Percentiles rank a stretch among this genome's conserved stretches.
Conservation (phyloP, 164 flowering plant genomes). For the Magnolia sinica region DNA sequence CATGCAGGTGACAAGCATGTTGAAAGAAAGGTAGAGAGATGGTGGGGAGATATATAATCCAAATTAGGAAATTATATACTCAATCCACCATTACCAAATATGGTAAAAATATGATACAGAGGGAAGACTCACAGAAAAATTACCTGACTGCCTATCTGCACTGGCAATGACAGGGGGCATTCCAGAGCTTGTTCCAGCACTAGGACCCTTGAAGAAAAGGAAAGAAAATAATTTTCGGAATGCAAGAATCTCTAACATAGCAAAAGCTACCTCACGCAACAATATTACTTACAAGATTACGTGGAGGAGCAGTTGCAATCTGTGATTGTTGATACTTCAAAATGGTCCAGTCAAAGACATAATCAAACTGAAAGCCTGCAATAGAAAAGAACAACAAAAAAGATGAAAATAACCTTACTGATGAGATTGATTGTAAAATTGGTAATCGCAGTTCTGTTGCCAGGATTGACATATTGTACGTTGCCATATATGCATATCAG, state of each 20-base stretch:
- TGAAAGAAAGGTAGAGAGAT: neutral
- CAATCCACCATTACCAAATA: too few species aligned
- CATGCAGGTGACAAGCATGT: neutral
- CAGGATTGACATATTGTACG: too few species aligned
- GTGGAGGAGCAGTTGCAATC: constrained; percentile 63
- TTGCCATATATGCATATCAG: too few species aligned
- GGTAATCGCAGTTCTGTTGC: neutral
- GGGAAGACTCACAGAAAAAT: too few species aligned
- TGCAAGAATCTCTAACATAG: neutral
- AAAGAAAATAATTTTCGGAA: constrained; percentile 10
- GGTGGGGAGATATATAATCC: neutral
- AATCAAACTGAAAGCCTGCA: constrained; percentile 87
- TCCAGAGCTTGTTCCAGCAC: constrained; percentile 73
- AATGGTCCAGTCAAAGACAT: constrained; percentile 91
- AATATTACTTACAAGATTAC: constrained; percentile 45
- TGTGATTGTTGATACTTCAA: constrained; percentile 88
- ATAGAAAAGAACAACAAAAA: neutral
- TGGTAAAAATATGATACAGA: too few species aligned
- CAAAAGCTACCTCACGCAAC: neutral
- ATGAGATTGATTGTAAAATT: neutral
- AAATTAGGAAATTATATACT: neutral
- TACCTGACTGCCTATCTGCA: constrained; percentile 61
- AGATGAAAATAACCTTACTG: neutral
- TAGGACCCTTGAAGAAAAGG: constrained; percentile 39
- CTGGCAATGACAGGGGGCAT: constrained; percentile 43